Evolutionary conservation across 2,329 filamentous ascomycete genomes (phyloP).

Genomic region (Talaromyces marneffei): DNA sequence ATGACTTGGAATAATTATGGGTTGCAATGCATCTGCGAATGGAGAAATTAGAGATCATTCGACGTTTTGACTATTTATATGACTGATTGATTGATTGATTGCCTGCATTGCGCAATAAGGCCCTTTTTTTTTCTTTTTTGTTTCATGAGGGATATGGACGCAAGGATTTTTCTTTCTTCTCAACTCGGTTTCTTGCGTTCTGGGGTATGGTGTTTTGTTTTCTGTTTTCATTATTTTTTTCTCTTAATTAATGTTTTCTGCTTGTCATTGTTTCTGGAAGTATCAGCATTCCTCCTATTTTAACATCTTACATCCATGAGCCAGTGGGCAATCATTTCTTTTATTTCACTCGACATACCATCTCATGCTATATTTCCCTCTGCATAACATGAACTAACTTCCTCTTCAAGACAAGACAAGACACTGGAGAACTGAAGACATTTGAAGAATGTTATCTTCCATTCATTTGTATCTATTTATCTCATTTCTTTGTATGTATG

Average conservation of each 20-base stretch:
- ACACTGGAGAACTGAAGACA: not conserved
- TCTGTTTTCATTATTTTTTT: slow-evolving; percentile 17
- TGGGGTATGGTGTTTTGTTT: slow-evolving; percentile 19
- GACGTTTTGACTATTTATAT: not conserved
- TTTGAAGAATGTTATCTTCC: not conserved
- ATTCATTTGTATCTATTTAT: slow-evolving; percentile 2
- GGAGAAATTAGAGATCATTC: slow-evolving; percentile 3
- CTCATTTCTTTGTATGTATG: slow-evolving; percentile 2
- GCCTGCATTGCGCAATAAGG: slow-evolving; percentile 6
- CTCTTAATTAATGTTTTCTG: slow-evolving; percentile 2
- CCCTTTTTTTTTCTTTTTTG: not conserved
- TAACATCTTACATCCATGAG: not conserved
- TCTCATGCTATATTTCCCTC: not conserved
- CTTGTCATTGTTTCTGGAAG: not conserved
- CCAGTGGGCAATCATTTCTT: not conserved
- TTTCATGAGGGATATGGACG: slow-evolving; percentile 4
- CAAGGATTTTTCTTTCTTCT: slow-evolving; percentile 15
- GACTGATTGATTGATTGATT: not conserved
- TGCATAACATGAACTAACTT: not conserved
- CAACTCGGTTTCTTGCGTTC: slow-evolving; percentile 16
- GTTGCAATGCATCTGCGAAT: slow-evolving; percentile 10
- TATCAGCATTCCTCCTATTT: not conserved
- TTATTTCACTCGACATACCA: not conserved
- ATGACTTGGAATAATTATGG: slow-evolving; percentile 6
- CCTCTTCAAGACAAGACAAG: not conserved